phyloP scores from a whole-genome alignment of 371 early-diverging fungal genomes.

The Lichtheimia hyalospora region DNA sequence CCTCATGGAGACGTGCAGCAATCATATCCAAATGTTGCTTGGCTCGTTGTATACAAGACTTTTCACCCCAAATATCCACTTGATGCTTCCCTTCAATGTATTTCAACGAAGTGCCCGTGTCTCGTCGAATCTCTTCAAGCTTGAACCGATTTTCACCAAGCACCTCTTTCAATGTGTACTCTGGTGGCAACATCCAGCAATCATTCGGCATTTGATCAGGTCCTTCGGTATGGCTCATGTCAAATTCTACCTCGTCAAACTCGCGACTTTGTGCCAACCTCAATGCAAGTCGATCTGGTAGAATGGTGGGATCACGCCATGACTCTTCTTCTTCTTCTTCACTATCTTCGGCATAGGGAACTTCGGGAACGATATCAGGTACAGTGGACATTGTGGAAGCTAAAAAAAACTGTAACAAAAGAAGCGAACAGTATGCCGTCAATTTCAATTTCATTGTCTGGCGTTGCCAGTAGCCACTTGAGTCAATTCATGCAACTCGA shows the following conservation, averaged over 20 bases:
- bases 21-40: slow-evolving; percentile 26
- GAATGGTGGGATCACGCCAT: background rate
- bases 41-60: slow-evolving; percentile 17
- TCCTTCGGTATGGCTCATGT: background rate
- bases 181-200: slow-evolving; percentile 43
- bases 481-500: too few relatives aligned
- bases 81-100: slow-evolving; percentile 37
- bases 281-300: background rate
- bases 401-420: background rate
- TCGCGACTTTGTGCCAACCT: background rate
- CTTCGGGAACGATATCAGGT: slow-evolving; percentile 24
- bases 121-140: slow-evolving; percentile 23
- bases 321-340: slow-evolving; percentile 13
- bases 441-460: too few relatives aligned
- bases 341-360: slow-evolving; percentile 20
- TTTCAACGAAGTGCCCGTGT: slow-evolving; percentile 27
- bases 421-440: too few relatives aligned
- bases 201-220: slow-evolving; percentile 33
- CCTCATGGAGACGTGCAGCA: slow-evolving; percentile 7
- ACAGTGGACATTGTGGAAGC: too few relatives aligned
- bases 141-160: slow-evolving; percentile 20
- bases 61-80: slow-evolving; percentile 49
- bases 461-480: too few relatives aligned
- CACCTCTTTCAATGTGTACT: slow-evolving; percentile 17
- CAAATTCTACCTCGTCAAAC: background rate